A percentile compares a stretch with the other conserved stretches of the same genome.
Conservation (phyloP, 768 basidiomycete genomes). For the Leccinum imitatum region DNA sequence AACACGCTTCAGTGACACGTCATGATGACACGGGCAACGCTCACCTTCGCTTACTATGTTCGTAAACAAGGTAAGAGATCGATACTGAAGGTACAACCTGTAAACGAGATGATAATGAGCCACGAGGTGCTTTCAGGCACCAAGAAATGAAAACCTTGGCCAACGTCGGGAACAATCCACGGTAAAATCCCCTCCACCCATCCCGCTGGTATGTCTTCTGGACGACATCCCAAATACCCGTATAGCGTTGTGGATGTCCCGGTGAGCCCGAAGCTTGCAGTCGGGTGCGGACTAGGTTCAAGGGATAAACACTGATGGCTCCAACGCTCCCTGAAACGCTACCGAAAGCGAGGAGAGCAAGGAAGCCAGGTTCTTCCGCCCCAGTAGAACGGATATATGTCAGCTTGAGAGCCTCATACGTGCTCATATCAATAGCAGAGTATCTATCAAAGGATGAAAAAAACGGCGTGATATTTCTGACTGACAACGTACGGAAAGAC, state of each 20-base stretch:
- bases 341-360: conserved; percentile 87
- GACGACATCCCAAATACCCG: conserved; percentile 83
- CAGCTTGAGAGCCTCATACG: conserved; percentile 93
- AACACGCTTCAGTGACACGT: conserved; percentile 5
- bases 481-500: conserved; percentile 81
- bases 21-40: conserved; percentile 20
- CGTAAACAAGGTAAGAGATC: conserved; percentile 95
- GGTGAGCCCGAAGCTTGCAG: conserved; percentile 95
- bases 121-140: not conserved
- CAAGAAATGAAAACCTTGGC: conserved; percentile 63
- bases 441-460: conserved; percentile 45
- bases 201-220: conserved; percentile 78
- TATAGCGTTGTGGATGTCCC: conserved; percentile 90
- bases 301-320: conserved; percentile 89
- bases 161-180: conserved; percentile 86
- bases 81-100: conserved; percentile 96
- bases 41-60: conserved; percentile 78
- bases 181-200: conserved; percentile 94
- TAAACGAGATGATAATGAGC: conserved; percentile 8
- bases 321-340: conserved; percentile 93
- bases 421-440: conserved; percentile 96
- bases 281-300: conserved; percentile 90
- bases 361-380: conserved; percentile 84
- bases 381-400: conserved; percentile 85
- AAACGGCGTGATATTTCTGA: not conserved